Base-by-base conservation (phyloP, 129 eudicot species). In the Saussurea involucrata region DNA sequence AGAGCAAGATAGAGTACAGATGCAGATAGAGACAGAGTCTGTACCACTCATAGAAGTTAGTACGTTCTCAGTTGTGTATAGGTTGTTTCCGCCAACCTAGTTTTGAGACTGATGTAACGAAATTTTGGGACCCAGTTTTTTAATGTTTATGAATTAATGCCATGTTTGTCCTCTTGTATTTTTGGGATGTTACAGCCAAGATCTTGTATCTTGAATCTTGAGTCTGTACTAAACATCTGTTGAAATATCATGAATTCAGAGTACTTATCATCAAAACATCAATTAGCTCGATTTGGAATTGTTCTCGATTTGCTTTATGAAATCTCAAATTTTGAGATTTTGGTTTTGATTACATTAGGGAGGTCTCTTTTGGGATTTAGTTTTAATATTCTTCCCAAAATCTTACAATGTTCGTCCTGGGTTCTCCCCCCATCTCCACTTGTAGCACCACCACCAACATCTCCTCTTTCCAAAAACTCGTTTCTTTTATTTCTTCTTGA, bases 341-440 rank as follows among this genome's bases (percentile, higher is more conserved):
- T 63, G 82, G 68, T 21, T 75, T 76, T 75, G 37, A 75, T 22
- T 25, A 66, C 33, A 31, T 57, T 80, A 25, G 65, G 53, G 24
- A 9, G 3, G 8, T 57, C 3, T 49, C 4, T 31, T 18, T 24
- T 69, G 34, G 22, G 34, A 8, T 37, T 24, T 69, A 8, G 20
- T 40, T 69, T 60, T 36, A n/a, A 18, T 21, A 9, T 68, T 53
- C 4, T 65, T 13, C 18, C 1, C 32, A 63, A 22, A 13, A 42
- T 29, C 53, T 36, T n/a, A n/a, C 27, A 20, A 66, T 60, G 13
- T 40, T 80, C 27, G 9, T n/a, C 55, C 81, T 86, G 27, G 60
- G 42, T 71, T 78, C 85, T 53, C 36, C 85, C 42, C 77, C 83
- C 31, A 24, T 8, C 49, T 40, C 49, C 67, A 66, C 73, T 86